Evolutionary conservation across 1,284 basidiomycete genomes (phyloP), one percentile per base, ranked within the genome.

Genomic region (Apiotrichum gamsii): DNA sequence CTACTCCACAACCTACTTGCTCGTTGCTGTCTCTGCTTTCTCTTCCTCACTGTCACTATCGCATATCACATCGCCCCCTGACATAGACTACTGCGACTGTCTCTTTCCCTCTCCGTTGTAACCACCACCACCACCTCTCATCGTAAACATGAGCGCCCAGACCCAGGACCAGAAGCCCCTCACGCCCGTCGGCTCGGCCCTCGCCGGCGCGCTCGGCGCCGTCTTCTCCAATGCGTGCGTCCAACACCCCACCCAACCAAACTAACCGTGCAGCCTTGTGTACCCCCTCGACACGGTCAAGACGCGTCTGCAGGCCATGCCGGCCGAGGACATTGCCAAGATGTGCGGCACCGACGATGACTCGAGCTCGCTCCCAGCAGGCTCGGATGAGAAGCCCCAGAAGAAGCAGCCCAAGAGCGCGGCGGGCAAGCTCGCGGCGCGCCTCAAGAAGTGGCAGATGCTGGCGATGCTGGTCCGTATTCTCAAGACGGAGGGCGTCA

Each of bases 281-380:
- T 99, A 98, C 71, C 95, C 95, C 21, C 76, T 99, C 48, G 95
- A 99, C 74, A 83, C 77, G 84, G 87, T 90, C 57, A 99, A 99
- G 75, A 98, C 95, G 2, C 82, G 89, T 37, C 91, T 99, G 57
- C 95, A 99, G 69, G 88, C 89, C 8, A 45, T 62, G 11, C 49
- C 57, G 14, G 42, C 59, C 1, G 41, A 45, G 24, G 58, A 55
- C 38, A 46, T 51, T 11, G 51, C 56, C 8, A 53, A 47, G 1
- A 24, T 46, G 18, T 46, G 49, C n/a, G 29, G 43, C 15, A 24
- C 47, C 28, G 38, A 40, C 24, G 25, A n/a, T 16, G 36, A 35
- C 16, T 29, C 18, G 24, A 41, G 47, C 18, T 31, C 40, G n/a
- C 29, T 23, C 31, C 31, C 62, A 37, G 25, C 25, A 6, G 25